These are phyloP conservation scores for Lagerstroemia speciosa DNA, from an alignment of 345 rosid genomes.

Conservation along the genomic window DNA sequence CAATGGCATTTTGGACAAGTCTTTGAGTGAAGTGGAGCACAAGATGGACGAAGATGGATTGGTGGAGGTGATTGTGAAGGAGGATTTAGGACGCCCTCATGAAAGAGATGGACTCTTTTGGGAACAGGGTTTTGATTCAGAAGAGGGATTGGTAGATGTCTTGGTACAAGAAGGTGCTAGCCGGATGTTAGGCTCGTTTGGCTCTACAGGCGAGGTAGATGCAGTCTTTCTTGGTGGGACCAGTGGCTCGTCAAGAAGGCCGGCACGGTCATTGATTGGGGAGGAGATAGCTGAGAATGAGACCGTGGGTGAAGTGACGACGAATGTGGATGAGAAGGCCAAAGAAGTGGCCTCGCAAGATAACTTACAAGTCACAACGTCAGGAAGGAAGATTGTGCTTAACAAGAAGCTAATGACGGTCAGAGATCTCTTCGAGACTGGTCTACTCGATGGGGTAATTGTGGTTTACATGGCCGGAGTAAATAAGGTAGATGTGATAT, in stretches of 20 bases:
- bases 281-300: constrained; percentile 18
- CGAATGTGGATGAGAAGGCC: constrained; percentile 36
- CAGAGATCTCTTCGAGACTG: constrained; percentile 85
- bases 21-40: constrained; percentile 3
- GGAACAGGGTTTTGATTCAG: neutral
- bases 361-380: constrained; percentile 48
- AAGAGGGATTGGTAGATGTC: constrained; percentile 17
- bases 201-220: constrained; percentile 5
- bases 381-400: constrained; percentile 32
- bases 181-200: neutral
- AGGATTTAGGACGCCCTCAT: constrained; percentile 17
- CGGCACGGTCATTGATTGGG: constrained; percentile 16
- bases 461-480: constrained; percentile 81
- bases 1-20: neutral
- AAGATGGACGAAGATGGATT: constrained; percentile 11
- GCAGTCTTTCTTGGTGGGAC: constrained; percentile 10
- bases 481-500: constrained; percentile 42
- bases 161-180: constrained; percentile 11
- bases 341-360: constrained; percentile 31
- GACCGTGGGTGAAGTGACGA: constrained; percentile 20
- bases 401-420: constrained; percentile 67
- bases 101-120: constrained; percentile 12
- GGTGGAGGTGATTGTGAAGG: constrained; percentile 28
- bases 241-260: constrained; percentile 20
- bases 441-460: constrained; percentile 74